phyloP scores from a whole-genome alignment of 148 eudicot species.

The Fallopia convolvulus region DNA sequence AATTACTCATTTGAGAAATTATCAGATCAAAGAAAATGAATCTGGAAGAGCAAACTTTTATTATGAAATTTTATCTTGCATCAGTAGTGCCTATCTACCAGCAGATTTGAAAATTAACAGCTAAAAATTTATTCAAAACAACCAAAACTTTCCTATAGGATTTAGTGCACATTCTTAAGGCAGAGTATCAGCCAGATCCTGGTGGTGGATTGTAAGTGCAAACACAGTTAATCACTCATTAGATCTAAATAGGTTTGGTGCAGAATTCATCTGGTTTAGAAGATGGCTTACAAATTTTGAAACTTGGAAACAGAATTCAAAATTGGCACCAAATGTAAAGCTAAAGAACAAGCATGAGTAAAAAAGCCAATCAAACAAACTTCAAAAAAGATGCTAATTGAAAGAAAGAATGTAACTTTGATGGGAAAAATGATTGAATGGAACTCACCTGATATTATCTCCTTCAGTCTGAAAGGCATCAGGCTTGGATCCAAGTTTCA shows the following conservation, averaged over 20 bases:
- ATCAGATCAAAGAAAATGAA: constrained; percentile 1
- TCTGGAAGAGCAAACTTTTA: background rate
- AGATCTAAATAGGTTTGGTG: background rate
- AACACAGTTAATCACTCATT: background rate
- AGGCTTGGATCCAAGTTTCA: constrained; percentile 90
- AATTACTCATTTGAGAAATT: background rate
- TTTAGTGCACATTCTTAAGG: background rate
- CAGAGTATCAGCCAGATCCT: background rate
- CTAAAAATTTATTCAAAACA: background rate
- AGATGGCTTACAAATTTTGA: background rate
- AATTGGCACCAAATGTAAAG: background rate
- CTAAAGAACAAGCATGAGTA: background rate
- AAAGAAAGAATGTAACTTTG: background rate
- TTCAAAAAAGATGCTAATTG: constrained; percentile 14
- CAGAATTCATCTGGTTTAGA: background rate
- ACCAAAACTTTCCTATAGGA: background rate
- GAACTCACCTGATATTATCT: constrained; percentile 57
- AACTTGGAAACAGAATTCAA: background rate
- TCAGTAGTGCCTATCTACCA: background rate
- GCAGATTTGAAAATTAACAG: background rate
- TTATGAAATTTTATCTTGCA: background rate
- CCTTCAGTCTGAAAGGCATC: constrained; percentile 75
- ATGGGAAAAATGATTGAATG: background rate
- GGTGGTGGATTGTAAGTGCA: background rate
- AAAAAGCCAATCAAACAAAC: background rate